Conservation (phyloP, 2,329 filamentous ascomycete genomes). For the Tolypocladium nubicola region DNA sequence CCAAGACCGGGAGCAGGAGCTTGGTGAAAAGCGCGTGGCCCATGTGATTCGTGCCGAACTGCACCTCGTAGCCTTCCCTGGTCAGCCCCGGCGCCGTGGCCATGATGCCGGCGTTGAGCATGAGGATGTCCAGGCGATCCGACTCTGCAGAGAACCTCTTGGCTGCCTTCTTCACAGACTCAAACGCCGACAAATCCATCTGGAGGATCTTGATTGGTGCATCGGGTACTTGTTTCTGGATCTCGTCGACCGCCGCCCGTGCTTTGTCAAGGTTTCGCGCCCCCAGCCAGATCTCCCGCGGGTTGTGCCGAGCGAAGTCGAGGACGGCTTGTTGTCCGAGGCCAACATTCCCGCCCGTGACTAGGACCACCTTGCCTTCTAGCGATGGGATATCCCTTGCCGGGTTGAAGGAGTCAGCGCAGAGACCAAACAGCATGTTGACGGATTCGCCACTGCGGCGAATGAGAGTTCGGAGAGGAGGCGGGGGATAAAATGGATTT, state of each 20-base stretch:
- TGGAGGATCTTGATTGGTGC: conserved; percentile 20
- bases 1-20: conserved; percentile 20
- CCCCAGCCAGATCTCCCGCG: conserved; percentile 11
- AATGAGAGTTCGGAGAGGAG: no score
- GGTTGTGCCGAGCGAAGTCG: conserved; percentile 9
- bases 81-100: conserved; percentile 23
- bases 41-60: conserved; percentile 39
- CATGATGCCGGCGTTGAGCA: conserved; percentile 37
- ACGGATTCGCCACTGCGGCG: no score
- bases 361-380: conserved; percentile 65
- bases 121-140: conserved; percentile 29
- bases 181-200: conserved; percentile 33
- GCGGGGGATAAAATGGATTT: no score
- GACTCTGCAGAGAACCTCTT: conserved; percentile 21
- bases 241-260: conserved; percentile 24
- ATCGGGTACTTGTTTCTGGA: conserved; percentile 14
- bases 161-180: conserved; percentile 30
- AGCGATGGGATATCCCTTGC: conserved; percentile 44
- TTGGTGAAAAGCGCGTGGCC: conserved; percentile 34
- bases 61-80: conserved; percentile 35
- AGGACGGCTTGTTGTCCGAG: conserved; percentile 47
- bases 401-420: conserved; percentile 6
- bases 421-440: not conserved
- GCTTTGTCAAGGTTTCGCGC: conserved; percentile 25
- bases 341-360: conserved; percentile 77